Percentiles rank a stretch among this genome's conserved stretches.
phyloP scores from a whole-genome alignment of 164 flowering plant species.

The Piper betle region DNA sequence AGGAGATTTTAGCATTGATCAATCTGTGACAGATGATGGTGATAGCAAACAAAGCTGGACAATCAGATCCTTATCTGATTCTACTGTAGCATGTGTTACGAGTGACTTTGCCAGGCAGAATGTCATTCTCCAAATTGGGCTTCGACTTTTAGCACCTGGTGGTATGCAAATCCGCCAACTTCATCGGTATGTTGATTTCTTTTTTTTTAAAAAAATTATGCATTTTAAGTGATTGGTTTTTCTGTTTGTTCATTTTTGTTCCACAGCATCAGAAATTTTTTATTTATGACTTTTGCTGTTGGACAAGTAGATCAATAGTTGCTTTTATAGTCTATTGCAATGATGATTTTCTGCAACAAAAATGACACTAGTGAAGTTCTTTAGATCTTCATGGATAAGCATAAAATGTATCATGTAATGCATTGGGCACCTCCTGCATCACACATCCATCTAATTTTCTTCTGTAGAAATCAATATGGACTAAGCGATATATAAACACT shows the following conservation, averaged over 20 bases:
- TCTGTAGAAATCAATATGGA: no score
- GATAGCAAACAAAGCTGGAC: constrained; percentile 87
- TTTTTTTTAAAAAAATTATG: not conserved
- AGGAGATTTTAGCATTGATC: constrained; percentile 34
- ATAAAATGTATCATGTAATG: no score
- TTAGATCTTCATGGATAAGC: no score
- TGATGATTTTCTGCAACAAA: no score
- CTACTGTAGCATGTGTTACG: constrained; percentile 87
- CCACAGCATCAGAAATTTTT: not conserved
- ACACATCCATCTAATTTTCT: no score
- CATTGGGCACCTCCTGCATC: no score
- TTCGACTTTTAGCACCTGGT: constrained; percentile 80
- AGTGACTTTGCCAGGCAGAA: constrained; percentile 97
- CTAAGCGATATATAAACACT: no score
- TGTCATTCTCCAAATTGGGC: constrained; percentile 91
- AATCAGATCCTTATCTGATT: constrained; percentile 74
- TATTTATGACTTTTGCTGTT: no score
- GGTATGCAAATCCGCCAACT: constrained; percentile 94
- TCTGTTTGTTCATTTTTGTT: not conserved
- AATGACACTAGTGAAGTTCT: no score
- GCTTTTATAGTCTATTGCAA: no score
- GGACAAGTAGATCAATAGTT: no score
- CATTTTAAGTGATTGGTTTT: not conserved
- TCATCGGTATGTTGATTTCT: constrained; percentile 43
- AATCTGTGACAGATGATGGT: constrained; percentile 41